Conservation (phyloP, 2,329 filamentous ascomycete species). For the Monilinia fructicola region DNA sequence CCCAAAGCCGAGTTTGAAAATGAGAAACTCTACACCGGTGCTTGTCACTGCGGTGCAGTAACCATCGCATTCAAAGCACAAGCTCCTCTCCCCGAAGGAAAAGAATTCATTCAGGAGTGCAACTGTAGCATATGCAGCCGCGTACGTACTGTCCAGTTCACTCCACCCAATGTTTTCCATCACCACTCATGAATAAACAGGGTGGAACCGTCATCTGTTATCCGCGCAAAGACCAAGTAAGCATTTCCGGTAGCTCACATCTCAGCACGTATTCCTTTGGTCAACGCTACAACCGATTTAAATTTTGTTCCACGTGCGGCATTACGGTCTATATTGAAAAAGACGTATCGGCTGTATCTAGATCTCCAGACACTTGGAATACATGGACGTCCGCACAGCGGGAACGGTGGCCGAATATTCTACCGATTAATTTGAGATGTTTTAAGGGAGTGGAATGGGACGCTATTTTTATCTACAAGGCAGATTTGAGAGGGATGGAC, state of each 20-base stretch:
- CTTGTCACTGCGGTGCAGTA: slow-evolving; percentile 35
- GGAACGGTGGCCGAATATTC: slow-evolving; percentile 16
- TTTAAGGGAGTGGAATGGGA: slow-evolving; percentile 29
- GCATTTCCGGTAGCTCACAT: slow-evolving; percentile 4
- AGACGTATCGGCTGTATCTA: slow-evolving; percentile 2
- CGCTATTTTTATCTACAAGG: slow-evolving; percentile 21
- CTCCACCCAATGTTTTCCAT: too few relatives aligned
- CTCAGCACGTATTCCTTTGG: slow-evolving; percentile 25
- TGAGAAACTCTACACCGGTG: slow-evolving; percentile 31
- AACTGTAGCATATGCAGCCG: slow-evolving; percentile 32
- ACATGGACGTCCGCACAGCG: slow-evolving; percentile 11
- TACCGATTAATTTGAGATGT: slow-evolving; percentile 26
- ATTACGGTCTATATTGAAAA: slow-evolving; percentile 13
- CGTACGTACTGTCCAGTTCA: slow-evolving; percentile 25
- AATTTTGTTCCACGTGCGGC: slow-evolving; percentile 27
- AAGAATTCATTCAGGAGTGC: slow-evolving; percentile 27
- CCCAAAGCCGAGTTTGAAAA: slow-evolving; percentile 27
- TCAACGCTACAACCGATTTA: slow-evolving; percentile 9
- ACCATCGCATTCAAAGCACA: slow-evolving; percentile 31
- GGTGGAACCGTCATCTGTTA: slow-evolving; percentile 25
- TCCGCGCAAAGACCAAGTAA: slow-evolving; percentile 22
- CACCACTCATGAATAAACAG: slow-evolving; percentile 13
- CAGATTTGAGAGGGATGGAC: slow-evolving; percentile 14
- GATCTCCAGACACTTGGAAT: neutral
- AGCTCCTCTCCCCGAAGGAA: slow-evolving; percentile 13